Percentiles rank a stretch among this genome's conserved stretches.
These are phyloP conservation scores for Suaeda aralocaspica DNA, from an alignment of 148 eudicot species.

Conservation along the genomic window DNA sequence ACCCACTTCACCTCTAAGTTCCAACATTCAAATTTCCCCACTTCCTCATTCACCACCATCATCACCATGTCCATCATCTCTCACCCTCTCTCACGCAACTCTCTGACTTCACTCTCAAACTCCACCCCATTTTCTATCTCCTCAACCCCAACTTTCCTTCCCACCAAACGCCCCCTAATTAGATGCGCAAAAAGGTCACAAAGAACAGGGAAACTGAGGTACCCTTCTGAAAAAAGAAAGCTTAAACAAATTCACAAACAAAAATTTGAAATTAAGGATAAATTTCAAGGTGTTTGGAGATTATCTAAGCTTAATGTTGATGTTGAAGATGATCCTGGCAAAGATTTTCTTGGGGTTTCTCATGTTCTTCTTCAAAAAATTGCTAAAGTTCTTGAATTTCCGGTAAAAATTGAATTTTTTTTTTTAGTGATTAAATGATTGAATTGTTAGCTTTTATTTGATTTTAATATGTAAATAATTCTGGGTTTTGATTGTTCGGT, in stretches of 20 bases:
- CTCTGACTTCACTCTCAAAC: constrained; percentile 24
- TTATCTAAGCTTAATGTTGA: constrained; percentile 58
- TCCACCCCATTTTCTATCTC: constrained; percentile 21
- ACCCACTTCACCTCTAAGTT: neutral
- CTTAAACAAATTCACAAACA: constrained; percentile 34
- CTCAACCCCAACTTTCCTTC: constrained; percentile 21
- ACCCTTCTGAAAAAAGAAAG: constrained; percentile 93
- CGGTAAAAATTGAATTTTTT: too few species aligned
- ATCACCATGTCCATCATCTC: constrained; percentile 26
- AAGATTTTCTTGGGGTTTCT: constrained; percentile 76
- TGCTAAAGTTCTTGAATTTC: constrained; percentile 91
- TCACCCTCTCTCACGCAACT: constrained; percentile 23
- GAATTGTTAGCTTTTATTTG: too few species aligned
- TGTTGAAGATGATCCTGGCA: constrained; percentile 72
- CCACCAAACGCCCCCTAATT: constrained; percentile 25
- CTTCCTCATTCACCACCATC: neutral
- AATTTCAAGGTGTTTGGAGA: constrained; percentile 79
- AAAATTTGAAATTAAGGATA: constrained; percentile 36
- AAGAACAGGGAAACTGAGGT: constrained; percentile 71
- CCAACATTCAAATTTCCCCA: neutral
- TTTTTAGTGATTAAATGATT: neutral
- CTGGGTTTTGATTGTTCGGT: neutral
- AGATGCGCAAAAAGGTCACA: constrained; percentile 54
- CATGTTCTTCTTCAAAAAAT: constrained; percentile 62
- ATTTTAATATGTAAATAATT: neutral